phyloP scores from a whole-genome alignment of 768 basidiomycete species.

The Boletus speciosus region DNA sequence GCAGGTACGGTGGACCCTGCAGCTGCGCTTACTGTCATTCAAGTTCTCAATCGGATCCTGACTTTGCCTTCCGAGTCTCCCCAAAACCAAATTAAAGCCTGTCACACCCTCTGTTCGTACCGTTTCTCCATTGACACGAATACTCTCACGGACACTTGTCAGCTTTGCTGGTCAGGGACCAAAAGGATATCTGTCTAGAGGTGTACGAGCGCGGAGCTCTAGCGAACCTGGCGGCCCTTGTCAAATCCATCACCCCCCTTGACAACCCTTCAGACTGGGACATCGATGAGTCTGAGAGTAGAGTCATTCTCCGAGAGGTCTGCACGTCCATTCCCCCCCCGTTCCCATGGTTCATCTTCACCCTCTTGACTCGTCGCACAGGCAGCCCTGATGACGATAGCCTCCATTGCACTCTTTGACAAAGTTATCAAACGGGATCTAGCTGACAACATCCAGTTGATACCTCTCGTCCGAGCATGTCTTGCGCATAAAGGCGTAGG shows the following conservation, averaged over 20 bases:
- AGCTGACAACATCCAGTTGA: constrained; percentile 53
- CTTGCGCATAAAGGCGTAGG: constrained; percentile 64
- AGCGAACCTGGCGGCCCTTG: constrained; percentile 47
- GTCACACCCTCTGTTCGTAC: constrained; percentile 69
- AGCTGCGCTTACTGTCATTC: constrained; percentile 59
- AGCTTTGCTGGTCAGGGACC: constrained; percentile 72
- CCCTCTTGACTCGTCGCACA: constrained; percentile 24
- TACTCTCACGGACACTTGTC: neutral
- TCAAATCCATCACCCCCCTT: constrained; percentile 52
- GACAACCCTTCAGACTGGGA: constrained; percentile 51
- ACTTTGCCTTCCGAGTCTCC: constrained; percentile 39
- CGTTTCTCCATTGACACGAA: neutral
- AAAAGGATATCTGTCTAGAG: constrained; percentile 58
- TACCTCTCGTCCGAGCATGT: constrained; percentile 51
- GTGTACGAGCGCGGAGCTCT: constrained; percentile 73
- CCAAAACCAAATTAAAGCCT: constrained; percentile 57
- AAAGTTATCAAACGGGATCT: constrained; percentile 70
- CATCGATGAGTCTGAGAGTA: constrained; percentile 65
- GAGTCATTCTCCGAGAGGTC: constrained; percentile 61
- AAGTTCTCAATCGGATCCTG: constrained; percentile 64
- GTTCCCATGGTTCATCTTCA: neutral
- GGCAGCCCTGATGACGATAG: constrained; percentile 73
- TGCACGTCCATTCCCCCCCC: constrained; percentile 4
- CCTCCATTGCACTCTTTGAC: constrained; percentile 67
- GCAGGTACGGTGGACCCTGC: constrained; percentile 39